phyloP scores from a whole-genome alignment of 2,329 filamentous ascomycete genomes.

The Fusarium sp. region DNA sequence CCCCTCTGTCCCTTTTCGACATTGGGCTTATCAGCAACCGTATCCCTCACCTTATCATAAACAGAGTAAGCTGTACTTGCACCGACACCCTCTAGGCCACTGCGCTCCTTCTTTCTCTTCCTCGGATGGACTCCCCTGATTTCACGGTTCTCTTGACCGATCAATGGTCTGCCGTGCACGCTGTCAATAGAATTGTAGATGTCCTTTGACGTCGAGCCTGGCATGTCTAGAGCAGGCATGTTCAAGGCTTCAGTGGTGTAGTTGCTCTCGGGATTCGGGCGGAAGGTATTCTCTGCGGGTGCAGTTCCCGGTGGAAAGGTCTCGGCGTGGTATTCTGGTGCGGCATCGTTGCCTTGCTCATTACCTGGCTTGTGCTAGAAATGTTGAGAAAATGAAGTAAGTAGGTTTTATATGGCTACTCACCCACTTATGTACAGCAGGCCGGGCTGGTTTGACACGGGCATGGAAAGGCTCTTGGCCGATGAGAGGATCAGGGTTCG shows the following conservation, averaged over 20 bases:
- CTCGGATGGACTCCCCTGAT: background rate
- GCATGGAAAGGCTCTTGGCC: background rate
- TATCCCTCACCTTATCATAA: background rate
- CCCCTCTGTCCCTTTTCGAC: background rate
- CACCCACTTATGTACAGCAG: background rate
- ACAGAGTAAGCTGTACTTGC: background rate
- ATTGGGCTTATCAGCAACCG: background rate
- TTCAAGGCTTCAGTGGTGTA: background rate
- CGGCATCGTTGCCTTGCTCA: background rate
- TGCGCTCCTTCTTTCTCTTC: slow-evolving; percentile 9
- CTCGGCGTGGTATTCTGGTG: background rate
- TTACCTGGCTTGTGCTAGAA: background rate
- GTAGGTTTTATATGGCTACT: fast-evolving
- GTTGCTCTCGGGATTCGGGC: background rate
- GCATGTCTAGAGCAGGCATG: background rate
- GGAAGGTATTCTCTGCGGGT: background rate
- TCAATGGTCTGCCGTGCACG: background rate
- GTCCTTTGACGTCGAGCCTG: background rate
- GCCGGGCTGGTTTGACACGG: background rate
- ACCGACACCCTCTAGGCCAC: background rate
- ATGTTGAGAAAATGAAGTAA: fast-evolving
- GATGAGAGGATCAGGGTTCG: background rate
- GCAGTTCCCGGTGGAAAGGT: background rate
- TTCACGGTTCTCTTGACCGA: background rate
- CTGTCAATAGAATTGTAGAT: background rate